A percentile compares a stretch with the other conserved stretches of the same genome.
These are phyloP conservation scores for Didymella arachidicola DNA, from an alignment of 2,329 filamentous ascomycete genomes.

Conservation along the genomic window DNA sequence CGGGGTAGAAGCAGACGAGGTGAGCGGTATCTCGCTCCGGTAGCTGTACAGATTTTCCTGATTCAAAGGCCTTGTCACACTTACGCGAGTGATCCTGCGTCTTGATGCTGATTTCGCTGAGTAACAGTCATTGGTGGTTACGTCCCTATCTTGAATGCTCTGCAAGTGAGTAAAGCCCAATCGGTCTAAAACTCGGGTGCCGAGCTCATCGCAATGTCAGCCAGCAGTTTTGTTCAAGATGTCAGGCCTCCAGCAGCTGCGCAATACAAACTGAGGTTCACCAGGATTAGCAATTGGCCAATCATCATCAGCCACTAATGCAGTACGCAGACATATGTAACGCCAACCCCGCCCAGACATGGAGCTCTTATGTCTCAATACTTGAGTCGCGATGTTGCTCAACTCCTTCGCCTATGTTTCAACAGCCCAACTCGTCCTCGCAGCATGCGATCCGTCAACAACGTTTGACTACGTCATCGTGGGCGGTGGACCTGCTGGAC, in stretches of 20 bases:
- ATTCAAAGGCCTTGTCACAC: not conserved
- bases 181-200: not conserved
- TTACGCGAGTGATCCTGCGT: slow-evolving; percentile 9
- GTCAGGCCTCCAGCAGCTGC: not conserved
- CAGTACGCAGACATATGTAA: not conserved
- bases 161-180: not conserved
- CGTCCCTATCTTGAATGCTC: not conserved
- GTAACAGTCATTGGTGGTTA: not conserved
- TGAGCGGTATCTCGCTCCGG: slow-evolving; percentile 40
- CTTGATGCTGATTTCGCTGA: not conserved
- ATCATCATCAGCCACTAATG: slow-evolving; percentile 8
- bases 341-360: not conserved
- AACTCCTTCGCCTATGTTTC: not conserved
- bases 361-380: not conserved
- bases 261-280: slow-evolving; percentile 3
- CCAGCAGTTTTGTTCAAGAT: not conserved
- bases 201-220: not conserved
- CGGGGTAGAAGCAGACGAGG: slow-evolving; percentile 18
- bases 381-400: not conserved
- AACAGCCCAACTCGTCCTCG: slow-evolving; percentile 15
- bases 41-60: slow-evolving; percentile 40
- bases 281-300: not conserved
- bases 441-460: slow-evolving; percentile 20
- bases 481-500: slow-evolving; percentile 45
- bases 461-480: slow-evolving; percentile 47